phyloP scores from a whole-genome alignment of 208 protist species.

The Leishmania turanica region DNA sequence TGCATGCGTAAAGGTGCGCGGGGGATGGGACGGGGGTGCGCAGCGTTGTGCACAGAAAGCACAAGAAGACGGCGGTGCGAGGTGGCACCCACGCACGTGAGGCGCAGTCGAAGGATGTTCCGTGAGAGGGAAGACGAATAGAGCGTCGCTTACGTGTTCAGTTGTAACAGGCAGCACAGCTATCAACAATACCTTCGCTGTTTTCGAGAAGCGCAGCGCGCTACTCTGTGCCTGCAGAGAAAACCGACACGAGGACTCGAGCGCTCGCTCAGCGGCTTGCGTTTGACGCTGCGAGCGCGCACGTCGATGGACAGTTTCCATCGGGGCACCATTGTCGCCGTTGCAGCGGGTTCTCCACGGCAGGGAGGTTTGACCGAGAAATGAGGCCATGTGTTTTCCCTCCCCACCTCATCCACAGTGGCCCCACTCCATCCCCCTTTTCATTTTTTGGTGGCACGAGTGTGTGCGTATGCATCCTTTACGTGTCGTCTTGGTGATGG shows the following conservation, averaged over 20 bases:
- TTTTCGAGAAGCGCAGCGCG: not conserved
- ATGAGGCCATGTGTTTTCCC: not conserved
- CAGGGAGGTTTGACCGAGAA: not conserved
- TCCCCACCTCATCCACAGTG: not conserved
- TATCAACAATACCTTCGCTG: not conserved
- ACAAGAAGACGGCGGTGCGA: not conserved
- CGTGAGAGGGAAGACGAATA: not conserved
- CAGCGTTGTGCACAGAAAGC: not conserved
- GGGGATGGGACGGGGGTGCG: not conserved
- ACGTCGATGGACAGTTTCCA: not conserved
- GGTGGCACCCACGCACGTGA: not conserved
- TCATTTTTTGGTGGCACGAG: not conserved
- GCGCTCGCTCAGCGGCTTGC: not conserved
- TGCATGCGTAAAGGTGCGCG: not conserved
- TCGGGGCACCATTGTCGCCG: not conserved
- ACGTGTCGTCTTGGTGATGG: not conserved
- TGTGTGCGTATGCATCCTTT: not conserved
- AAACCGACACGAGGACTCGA: not conserved
- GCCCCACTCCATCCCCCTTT: not conserved
- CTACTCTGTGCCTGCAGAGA: not conserved
- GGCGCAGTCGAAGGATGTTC: not conserved
- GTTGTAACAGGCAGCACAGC: not conserved
- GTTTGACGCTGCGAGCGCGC: not conserved
- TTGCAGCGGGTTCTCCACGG: not conserved
- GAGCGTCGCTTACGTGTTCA: not conserved